Evolutionary conservation across 352 stramenopile species (phyloP).

Genomic region (Globisporangium paddicum): DNA sequence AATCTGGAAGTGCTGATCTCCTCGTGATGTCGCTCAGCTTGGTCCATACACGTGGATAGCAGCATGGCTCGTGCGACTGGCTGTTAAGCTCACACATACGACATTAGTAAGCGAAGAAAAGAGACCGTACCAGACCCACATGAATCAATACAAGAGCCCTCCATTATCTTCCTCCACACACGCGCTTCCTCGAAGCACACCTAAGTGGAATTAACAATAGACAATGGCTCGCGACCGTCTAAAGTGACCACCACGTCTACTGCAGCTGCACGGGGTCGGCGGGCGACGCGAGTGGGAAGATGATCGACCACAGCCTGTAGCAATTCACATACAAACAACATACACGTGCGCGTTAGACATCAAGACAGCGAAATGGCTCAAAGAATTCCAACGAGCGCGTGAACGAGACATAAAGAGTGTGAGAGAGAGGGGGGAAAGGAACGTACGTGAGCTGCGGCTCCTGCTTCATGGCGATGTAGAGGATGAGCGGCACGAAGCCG

Average conservation of each 20-base stretch:
- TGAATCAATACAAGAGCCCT: conserved; percentile 3
- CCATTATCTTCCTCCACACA: neutral
- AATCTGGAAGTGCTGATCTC: conserved; percentile 67
- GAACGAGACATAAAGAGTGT: neutral
- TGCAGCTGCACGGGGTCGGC: conserved; percentile 46
- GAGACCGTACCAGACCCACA: neutral
- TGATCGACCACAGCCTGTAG: conserved; percentile 57
- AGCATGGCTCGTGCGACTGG: neutral
- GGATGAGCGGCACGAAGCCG: conserved; percentile 74
- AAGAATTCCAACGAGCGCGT: neutral
- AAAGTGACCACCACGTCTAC: conserved; percentile 10
- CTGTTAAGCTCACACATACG: neutral
- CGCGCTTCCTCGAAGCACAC: neutral
- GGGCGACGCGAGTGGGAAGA: conserved; percentile 70
- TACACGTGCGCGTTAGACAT: neutral
- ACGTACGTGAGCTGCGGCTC: conserved; percentile 70
- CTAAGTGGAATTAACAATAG: neutral
- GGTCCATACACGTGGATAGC: neutral
- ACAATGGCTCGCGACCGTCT: neutral
- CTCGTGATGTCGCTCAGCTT: neutral
- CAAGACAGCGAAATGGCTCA: neutral
- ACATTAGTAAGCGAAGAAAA: neutral
- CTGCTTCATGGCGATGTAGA: conserved; percentile 79
- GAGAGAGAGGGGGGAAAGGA: neutral
- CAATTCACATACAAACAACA: neutral